These are phyloP conservation scores for Porphyrellus cyaneotinctus DNA, from an alignment of 768 basidiomycete species.

Conservation along the genomic window DNA sequence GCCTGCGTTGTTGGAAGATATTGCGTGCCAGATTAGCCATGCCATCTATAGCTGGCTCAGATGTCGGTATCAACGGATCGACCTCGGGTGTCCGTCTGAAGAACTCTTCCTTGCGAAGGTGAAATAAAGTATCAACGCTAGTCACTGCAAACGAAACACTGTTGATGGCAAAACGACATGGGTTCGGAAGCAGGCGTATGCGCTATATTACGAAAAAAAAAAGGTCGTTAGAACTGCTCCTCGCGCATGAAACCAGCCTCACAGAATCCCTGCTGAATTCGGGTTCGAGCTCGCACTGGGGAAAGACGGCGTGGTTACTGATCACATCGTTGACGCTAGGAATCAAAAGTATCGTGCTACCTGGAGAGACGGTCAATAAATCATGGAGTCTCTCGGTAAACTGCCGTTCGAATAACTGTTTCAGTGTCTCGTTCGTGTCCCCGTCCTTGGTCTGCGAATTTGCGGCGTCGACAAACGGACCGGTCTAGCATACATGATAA, in stretches of 20 bases:
- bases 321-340: slow-evolving; percentile 82
- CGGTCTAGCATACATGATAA: slow-evolving; percentile 50
- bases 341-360: slow-evolving; percentile 70
- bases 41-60: slow-evolving; percentile 55
- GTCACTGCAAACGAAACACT: slow-evolving; percentile 72
- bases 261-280: slow-evolving; percentile 51
- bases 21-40: slow-evolving; percentile 80
- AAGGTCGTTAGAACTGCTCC: neutral
- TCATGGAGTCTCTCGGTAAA: slow-evolving; percentile 54
- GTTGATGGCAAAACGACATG: slow-evolving; percentile 80
- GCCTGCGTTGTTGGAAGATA: slow-evolving; percentile 86
- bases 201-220: slow-evolving; percentile 48
- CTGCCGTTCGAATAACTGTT: slow-evolving; percentile 62
- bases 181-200: slow-evolving; percentile 81
- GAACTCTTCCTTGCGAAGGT: slow-evolving; percentile 81
- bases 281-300: slow-evolving; percentile 62
- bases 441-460: slow-evolving; percentile 77
- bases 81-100: slow-evolving; percentile 63
- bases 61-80: slow-evolving; percentile 41
- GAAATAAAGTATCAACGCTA: slow-evolving; percentile 88
- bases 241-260: slow-evolving; percentile 18
- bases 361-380: slow-evolving; percentile 59
- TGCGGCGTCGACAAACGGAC: slow-evolving; percentile 82
- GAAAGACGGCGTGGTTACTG: slow-evolving; percentile 77
- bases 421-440: slow-evolving; percentile 60